These are phyloP conservation scores for Neurospora sp. DNA, from an alignment of 495 filamentous ascomycete species.

Conservation along the genomic window DNA sequence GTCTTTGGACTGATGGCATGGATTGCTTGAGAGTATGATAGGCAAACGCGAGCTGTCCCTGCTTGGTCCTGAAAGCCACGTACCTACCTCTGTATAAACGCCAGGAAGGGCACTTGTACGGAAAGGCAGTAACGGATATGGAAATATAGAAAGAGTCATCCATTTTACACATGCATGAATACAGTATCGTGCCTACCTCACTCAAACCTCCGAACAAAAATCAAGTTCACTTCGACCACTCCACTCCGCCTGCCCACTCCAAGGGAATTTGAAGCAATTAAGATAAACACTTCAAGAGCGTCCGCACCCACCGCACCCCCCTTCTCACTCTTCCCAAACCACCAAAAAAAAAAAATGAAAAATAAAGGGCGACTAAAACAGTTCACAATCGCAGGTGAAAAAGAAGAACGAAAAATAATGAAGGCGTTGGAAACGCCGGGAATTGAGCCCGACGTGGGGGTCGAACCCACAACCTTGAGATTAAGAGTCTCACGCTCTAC, in stretches of 20 bases:
- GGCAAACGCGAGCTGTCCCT: no score
- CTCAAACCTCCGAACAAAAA: not conserved
- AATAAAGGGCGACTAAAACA: no score
- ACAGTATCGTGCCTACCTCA: not conserved
- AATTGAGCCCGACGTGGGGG: not conserved
- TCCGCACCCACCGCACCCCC: no score
- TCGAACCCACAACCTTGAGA: slow-evolving; percentile 58
- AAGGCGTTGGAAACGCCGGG: not conserved
- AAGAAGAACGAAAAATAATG: not conserved
- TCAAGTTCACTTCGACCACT: no score
- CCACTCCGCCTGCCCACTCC: no score
- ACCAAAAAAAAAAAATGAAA: not conserved
- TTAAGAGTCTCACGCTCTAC: slow-evolving; percentile 70
- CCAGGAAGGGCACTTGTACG: not conserved
- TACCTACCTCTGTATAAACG: not conserved
- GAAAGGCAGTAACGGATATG: not conserved
- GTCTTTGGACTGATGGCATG: not conserved
- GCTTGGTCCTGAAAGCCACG: not conserved
- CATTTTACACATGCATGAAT: not conserved
- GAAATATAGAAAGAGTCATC: not conserved
- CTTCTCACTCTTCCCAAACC: no score
- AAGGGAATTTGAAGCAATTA: no score
- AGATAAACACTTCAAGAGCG: no score
- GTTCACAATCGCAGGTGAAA: not conserved
- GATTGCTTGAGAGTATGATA: not conserved